Evolutionary conservation across 2,329 filamentous ascomycete genomes (phyloP).

Genomic region (Coccinonectria pachysandricola): DNA sequence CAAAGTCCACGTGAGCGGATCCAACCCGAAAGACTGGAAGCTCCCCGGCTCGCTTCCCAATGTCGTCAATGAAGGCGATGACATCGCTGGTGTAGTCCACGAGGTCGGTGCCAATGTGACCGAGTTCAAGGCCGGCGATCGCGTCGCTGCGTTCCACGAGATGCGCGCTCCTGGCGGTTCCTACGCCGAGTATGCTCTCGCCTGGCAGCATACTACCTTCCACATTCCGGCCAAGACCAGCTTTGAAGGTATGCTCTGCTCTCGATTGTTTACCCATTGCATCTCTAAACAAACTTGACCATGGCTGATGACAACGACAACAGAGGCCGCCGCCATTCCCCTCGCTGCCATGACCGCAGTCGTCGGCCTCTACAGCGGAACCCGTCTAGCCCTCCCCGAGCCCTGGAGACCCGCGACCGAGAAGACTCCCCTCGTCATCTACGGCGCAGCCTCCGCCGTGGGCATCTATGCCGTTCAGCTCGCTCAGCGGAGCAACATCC

Average conservation of each 20-base stretch:
- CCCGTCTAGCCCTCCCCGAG: background rate
- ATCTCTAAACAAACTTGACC: too few relatives aligned
- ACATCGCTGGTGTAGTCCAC: constrained; percentile 14
- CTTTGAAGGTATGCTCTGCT: too few relatives aligned
- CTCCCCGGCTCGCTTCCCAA: constrained; percentile 1
- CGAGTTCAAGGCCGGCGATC: constrained; percentile 26
- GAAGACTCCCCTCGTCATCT: constrained; percentile 41
- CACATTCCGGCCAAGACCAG: constrained; percentile 36
- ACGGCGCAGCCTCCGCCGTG: constrained; percentile 41
- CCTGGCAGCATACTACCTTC: constrained; percentile 45
- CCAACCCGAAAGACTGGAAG: constrained; percentile 22
- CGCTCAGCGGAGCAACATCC: constrained; percentile 36
- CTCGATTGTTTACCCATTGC: too few relatives aligned
- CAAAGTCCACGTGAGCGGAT: background rate
- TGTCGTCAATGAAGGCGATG: constrained; percentile 13
- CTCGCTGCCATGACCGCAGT: constrained; percentile 16
- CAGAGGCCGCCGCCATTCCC: constrained; percentile 47
- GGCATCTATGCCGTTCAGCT: constrained; percentile 50
- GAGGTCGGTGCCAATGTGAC: constrained; percentile 11
- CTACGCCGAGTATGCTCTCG: constrained; percentile 52
- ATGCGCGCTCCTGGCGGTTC: constrained; percentile 41
- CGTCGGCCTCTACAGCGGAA: background rate
- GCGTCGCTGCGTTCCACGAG: constrained; percentile 39
- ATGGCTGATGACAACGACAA: too few relatives aligned
- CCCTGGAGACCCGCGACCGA: background rate